Evolutionary conservation across 1,139 yeast genomes (phyloP).

Genomic region (Tardiomyces digboiensis): DNA sequence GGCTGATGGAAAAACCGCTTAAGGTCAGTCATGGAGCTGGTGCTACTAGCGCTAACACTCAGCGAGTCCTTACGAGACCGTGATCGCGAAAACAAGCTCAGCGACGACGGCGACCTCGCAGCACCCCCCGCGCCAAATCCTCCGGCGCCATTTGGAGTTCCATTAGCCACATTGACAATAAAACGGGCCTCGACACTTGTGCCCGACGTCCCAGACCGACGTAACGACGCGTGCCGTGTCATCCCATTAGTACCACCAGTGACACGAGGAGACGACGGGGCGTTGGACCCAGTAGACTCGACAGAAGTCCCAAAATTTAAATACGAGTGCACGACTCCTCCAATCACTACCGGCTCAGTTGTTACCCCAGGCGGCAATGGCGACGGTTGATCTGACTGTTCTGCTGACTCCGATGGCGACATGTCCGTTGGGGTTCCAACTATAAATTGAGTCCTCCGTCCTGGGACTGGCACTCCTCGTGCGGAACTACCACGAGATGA

Average conservation of each 20-base stretch:
- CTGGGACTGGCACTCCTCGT: background rate
- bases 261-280: background rate
- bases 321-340: background rate
- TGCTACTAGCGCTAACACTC: conserved; percentile 7
- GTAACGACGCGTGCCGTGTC: too few species aligned
- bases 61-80: conserved; percentile 17
- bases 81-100: conserved; percentile 16
- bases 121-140: conserved; percentile 1
- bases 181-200: background rate
- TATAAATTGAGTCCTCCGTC: background rate
- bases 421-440: background rate
- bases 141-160: background rate
- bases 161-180: background rate
- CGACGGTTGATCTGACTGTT: background rate
- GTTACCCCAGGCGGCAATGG: conserved; percentile 10
- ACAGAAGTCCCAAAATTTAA: background rate
- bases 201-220: background rate
- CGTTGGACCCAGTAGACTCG: background rate
- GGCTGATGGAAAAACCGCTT: conserved; percentile 25
- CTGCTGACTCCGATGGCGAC: background rate
- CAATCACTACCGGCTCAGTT: background rate
- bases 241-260: too few species aligned
- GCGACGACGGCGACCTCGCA: conserved; percentile 18
- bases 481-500: too few species aligned
- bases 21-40: conserved; percentile 21